Evolutionary conservation across 2,329 filamentous ascomycete genomes (phyloP).

Genomic region (Penicillium sp.): DNA sequence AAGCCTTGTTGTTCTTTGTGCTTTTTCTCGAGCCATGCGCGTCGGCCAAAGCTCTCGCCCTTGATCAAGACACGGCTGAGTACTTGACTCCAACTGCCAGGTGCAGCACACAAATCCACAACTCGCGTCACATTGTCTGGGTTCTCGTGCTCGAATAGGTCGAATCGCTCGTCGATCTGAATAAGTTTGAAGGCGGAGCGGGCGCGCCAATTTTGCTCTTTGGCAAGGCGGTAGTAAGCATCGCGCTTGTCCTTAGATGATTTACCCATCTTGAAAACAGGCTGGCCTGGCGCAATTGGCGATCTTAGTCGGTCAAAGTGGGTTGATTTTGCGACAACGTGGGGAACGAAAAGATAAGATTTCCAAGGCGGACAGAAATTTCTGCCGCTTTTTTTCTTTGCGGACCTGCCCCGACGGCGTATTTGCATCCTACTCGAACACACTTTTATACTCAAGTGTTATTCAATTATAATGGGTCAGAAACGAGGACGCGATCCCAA

Average conservation of each 20-base stretch:
- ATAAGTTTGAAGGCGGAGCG: slow-evolving; percentile 95
- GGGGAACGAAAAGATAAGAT: slow-evolving; percentile 38
- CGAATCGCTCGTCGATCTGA: slow-evolving; percentile 94
- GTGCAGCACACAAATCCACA: slow-evolving; percentile 92
- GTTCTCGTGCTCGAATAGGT: slow-evolving; percentile 69
- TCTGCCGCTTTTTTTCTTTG: slow-evolving; percentile 41
- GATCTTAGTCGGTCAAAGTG: slow-evolving; percentile 13
- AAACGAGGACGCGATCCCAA: slow-evolving; percentile 39
- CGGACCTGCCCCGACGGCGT: slow-evolving; percentile 19
- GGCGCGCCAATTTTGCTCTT: slow-evolving; percentile 98
- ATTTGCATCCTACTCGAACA: slow-evolving; percentile 5
- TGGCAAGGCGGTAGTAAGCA: slow-evolving; percentile 94
- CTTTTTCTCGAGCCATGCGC: slow-evolving; percentile 84
- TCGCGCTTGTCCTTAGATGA: slow-evolving; percentile 99
- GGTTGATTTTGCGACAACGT: slow-evolving; percentile 25
- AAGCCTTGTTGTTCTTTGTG: slow-evolving; percentile 52
- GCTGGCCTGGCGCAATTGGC: not conserved
- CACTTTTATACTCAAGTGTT: not conserved
- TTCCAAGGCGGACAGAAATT: slow-evolving; percentile 27
- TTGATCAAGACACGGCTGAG: slow-evolving; percentile 90
- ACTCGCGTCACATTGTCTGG: slow-evolving; percentile 78
- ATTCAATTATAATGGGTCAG: slow-evolving; percentile 32
- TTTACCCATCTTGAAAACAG: slow-evolving; percentile 69
- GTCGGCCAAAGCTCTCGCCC: slow-evolving; percentile 82
- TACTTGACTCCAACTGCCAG: slow-evolving; percentile 96